These are phyloP conservation scores for Trypanosoma cruzi DNA, from an alignment of 208 protist genomes.

Conservation along the genomic window DNA sequence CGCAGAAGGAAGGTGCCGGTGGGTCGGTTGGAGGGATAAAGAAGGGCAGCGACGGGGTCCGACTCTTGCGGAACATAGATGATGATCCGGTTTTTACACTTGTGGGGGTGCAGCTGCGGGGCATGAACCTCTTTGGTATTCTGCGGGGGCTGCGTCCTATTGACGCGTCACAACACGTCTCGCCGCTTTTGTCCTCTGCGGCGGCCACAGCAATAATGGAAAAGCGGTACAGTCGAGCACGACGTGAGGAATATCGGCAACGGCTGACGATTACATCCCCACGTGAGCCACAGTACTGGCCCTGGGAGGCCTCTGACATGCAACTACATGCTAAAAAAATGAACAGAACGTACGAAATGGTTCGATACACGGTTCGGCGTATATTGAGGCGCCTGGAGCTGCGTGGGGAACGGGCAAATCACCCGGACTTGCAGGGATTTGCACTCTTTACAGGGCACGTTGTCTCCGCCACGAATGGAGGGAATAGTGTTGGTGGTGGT, in stretches of 20 bases:
- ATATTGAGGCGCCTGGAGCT: constrained; percentile 10
- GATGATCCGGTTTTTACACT: constrained; percentile 9
- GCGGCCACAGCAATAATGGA: background rate
- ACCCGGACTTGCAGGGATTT: constrained; percentile 21
- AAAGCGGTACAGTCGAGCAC: background rate
- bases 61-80: background rate
- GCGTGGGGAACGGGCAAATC: constrained; percentile 6
- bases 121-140: constrained; percentile 8
- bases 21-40: background rate
- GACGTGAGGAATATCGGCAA: background rate
- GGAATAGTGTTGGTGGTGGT: background rate
- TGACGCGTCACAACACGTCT: background rate
- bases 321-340: background rate
- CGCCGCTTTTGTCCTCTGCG: background rate
- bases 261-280: constrained; percentile 9
- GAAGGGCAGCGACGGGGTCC: background rate
- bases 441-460: background rate
- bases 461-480: background rate
- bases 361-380: constrained; percentile 10
- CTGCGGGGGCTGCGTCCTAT: constrained; percentile 2
- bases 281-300: constrained; percentile 20
- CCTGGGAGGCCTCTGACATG: constrained; percentile 15
- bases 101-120: constrained; percentile 15
- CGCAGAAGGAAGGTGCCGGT: background rate
- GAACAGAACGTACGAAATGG: constrained; percentile 24